Evolutionary conservation across 306 rosid genomes (phyloP), one percentile per base, ranked within the genome.

Genomic region (Castanea mollissima): DNA sequence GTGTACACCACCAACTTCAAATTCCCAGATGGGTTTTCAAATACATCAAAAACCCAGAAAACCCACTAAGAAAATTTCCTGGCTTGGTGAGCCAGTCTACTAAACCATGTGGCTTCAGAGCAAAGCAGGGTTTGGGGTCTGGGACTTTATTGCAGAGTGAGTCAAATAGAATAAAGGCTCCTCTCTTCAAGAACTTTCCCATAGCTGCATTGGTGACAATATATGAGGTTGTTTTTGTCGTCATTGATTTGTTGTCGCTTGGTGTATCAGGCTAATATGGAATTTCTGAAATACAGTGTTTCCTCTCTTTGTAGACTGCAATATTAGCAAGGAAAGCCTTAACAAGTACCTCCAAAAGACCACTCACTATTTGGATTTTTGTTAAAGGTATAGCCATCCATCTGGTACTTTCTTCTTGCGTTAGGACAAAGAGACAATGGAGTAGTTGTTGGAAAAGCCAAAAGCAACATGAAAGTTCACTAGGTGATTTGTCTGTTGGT

Each of bases 221-320:
- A 56, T 12, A 78, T 78, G 20, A 9, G 76, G 82, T 74, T 84
- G 54, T 13, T 49, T 82, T 87, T 82, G 91, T 86, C 86, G 75
- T 64, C 82, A 88, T 77, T 49, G 54, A 49, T 49, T 49, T 12
- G 77, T 79, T 79, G 52, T 83, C 62, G 14, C 67, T n/a, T 73
- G 44, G 44, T 56, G 82, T 69, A 74, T 31, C 68, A 75, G 83
- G 59, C 63, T 86, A 85, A 82, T 80, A 83, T 76, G 84, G 83
- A 79, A 79, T 85, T 85, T 85, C 69, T 69, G 54, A 73, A 59
- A 77, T 55, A 69, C 79, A 55, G 80, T 29, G 81, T 55, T 21
- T 12, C 27, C 31, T 25, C 44, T 60, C 54, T 54, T 51, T 73
- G 11, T 34, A 59, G 38, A 68, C 41, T 65, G 87, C 87, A 41